A percentile compares a stretch with the other conserved stretches of the same genome.
These are phyloP conservation scores for Lasiodiplodia sp. DNA, from an alignment of 2,329 filamentous ascomycete genomes.

Conservation along the genomic window DNA sequence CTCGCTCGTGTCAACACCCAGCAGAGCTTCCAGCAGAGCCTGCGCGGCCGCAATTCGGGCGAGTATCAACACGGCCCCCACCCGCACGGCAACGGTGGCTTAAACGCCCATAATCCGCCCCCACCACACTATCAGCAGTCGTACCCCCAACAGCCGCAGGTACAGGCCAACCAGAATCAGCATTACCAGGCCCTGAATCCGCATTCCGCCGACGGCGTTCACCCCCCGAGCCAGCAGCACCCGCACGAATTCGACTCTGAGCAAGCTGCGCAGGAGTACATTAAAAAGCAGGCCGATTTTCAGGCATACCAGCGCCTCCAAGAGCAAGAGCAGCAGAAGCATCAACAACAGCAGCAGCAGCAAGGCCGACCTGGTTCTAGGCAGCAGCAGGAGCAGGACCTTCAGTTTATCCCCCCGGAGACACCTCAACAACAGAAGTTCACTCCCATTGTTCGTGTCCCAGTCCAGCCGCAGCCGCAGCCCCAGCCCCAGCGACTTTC, in stretches of 20 bases:
- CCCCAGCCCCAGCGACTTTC: constrained; percentile 37
- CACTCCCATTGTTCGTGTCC: constrained; percentile 36
- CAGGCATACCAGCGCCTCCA: constrained; percentile 42
- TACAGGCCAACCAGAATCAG: constrained; percentile 25
- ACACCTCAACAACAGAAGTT: constrained; percentile 18
- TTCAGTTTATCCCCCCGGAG: constrained; percentile 23
- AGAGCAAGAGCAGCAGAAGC: constrained; percentile 38
- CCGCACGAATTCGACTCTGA: constrained; percentile 31
- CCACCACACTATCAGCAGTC: constrained; percentile 23
- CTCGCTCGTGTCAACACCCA: constrained; percentile 48
- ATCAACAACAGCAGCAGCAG: constrained; percentile 25
- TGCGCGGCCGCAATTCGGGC: constrained; percentile 42
- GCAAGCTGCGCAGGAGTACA: constrained; percentile 15
- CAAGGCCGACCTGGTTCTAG: constrained; percentile 40
- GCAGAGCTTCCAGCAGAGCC: constrained; percentile 40
- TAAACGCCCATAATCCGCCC: constrained; percentile 22
- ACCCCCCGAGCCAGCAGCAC: constrained; percentile 43
- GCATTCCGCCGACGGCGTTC: constrained; percentile 41
- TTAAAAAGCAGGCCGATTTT: constrained; percentile 28
- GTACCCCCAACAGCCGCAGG: constrained; percentile 23
- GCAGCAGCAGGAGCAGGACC: constrained; percentile 36
- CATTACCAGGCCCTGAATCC: constrained; percentile 42
- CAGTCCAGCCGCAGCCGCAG: constrained; percentile 33
- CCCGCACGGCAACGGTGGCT: constrained; percentile 39
- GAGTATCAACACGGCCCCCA: constrained; percentile 51